phyloP scores from a whole-genome alignment of 2,329 filamentous ascomycete genomes.

The Aspergillus sp. region DNA sequence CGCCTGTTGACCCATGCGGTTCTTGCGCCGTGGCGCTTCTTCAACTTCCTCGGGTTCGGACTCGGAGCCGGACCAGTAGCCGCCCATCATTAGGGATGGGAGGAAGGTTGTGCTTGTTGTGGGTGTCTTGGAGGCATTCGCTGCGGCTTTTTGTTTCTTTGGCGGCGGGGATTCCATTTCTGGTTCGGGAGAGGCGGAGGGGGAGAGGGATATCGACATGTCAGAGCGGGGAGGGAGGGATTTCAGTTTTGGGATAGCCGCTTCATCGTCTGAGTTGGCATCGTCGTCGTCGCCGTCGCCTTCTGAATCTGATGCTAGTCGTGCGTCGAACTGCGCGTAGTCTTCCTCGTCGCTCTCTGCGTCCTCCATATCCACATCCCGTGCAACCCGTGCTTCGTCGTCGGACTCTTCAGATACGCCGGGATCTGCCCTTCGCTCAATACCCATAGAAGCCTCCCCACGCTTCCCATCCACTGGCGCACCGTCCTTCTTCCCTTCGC shows the following conservation, averaged over 20 bases:
- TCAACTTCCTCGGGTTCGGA: conserved; percentile 56
- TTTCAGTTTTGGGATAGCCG: not conserved
- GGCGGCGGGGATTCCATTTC: conserved; percentile 19
- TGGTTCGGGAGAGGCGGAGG: conserved; percentile 36
- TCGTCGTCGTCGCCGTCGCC: conserved; percentile 28
- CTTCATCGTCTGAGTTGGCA: conserved; percentile 7
- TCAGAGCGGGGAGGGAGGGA: conserved; percentile 30
- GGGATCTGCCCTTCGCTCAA: not conserved
- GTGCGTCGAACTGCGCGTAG: conserved; percentile 38
- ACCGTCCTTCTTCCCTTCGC: conserved; percentile 22
- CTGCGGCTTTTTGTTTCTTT: conserved; percentile 26
- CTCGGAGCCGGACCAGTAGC: conserved; percentile 67
- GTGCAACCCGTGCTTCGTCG: conserved; percentile 13
- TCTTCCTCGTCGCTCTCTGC: conserved; percentile 35
- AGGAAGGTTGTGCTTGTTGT: conserved; percentile 58
- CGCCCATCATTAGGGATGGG: conserved; percentile 63
- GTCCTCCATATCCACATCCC: conserved; percentile 27
- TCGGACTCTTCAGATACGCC: conserved; percentile 7
- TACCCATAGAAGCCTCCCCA: conserved; percentile 5
- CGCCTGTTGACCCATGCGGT: conserved; percentile 66
- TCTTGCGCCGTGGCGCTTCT: conserved; percentile 56
- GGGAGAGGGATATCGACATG: conserved; percentile 41
- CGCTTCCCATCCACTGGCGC: conserved; percentile 12
- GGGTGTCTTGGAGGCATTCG: conserved; percentile 28
- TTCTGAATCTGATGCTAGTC: conserved; percentile 38